A percentile compares a stretch with the other conserved stretches of the same genome.
phyloP scores from a whole-genome alignment of 2,329 filamentous ascomycete genomes.

The Ophiostoma novo-ulmi region DNA sequence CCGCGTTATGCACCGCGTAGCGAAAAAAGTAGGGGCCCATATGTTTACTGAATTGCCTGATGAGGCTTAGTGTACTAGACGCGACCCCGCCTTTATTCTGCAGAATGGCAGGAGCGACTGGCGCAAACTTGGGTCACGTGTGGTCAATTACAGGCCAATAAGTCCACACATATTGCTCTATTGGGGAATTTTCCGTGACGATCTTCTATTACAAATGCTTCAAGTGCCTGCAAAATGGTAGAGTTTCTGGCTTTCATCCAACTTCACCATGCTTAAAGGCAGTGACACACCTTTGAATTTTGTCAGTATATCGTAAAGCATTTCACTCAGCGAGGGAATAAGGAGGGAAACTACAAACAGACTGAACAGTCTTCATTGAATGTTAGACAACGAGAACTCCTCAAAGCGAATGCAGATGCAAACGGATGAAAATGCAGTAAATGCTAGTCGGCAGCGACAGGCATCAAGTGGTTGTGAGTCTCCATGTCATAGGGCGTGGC shows the following conservation, averaged over 20 bases:
- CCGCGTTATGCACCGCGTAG: constrained; percentile 14
- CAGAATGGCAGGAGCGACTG: background rate
- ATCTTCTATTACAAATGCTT: constrained; percentile 1
- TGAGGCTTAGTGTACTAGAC: constrained; percentile 14
- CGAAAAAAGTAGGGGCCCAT: constrained; percentile 15
- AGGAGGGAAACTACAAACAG: background rate
- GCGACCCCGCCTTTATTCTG: constrained; percentile 19
- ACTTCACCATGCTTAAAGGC: background rate
- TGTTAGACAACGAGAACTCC: background rate
- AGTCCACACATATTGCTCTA: background rate
- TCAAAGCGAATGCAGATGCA: background rate
- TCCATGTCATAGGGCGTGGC: background rate
- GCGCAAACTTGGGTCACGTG: constrained; percentile 10
- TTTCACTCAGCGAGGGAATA: no score
- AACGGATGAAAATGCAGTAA: background rate
- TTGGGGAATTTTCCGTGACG: background rate
- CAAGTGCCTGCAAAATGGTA: background rate
- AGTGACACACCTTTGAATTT: background rate
- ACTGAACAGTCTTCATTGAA: background rate
- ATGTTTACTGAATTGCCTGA: constrained; percentile 21
- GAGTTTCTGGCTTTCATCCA: background rate
- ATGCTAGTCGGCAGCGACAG: background rate
- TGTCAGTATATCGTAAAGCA: background rate
- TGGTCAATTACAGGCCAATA: background rate
- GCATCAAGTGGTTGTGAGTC: background rate